Evolutionary conservation across 2,329 filamentous ascomycete genomes (phyloP).

Genomic region (Metarhizium brunneum): DNA sequence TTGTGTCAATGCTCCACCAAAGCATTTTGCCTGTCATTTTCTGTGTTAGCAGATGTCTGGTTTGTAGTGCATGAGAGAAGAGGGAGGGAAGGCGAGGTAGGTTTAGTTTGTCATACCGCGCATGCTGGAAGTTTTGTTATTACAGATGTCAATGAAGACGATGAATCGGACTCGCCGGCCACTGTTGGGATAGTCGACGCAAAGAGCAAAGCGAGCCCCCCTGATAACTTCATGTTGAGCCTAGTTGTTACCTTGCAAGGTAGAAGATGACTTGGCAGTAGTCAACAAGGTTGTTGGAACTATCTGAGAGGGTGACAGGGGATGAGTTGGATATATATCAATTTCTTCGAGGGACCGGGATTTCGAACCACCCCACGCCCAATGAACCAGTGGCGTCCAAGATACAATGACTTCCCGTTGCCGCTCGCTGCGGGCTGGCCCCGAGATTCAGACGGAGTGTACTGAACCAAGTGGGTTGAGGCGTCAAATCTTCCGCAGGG

Average conservation of each 20-base stretch:
- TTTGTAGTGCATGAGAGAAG: not conserved
- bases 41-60: not conserved
- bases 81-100: not conserved
- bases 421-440: not conserved
- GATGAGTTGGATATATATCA: not conserved
- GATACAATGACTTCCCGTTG: not conserved
- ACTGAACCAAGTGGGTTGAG: not conserved
- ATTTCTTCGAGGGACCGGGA: not conserved
- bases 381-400: not conserved
- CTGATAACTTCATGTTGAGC: not conserved
- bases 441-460: not conserved
- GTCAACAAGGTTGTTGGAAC: not conserved
- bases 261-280: not conserved
- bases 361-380: not conserved
- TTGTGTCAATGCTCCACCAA: not conserved
- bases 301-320: not conserved
- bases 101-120: not conserved
- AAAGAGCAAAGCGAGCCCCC: not conserved
- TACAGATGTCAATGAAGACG: not conserved
- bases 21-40: not conserved
- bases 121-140: not conserved
- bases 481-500: not conserved
- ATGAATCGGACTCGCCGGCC: not conserved
- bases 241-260: not conserved
- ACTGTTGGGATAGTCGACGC: not conserved